Base-by-base conservation (phyloP, 352 stramenopile genomes). In the Phytophthora sp. region DNA sequence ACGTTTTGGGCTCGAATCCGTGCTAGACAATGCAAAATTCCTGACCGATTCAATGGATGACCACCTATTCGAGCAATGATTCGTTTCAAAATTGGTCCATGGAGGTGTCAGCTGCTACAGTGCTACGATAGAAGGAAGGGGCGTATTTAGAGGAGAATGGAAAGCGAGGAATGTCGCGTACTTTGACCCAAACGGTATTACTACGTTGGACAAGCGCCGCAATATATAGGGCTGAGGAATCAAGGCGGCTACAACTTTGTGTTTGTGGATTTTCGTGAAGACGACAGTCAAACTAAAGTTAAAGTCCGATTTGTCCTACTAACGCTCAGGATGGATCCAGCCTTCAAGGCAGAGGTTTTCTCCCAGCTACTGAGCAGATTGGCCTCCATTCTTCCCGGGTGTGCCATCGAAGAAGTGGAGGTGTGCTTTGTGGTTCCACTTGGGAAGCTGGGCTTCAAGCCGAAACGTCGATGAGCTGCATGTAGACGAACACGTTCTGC, bases 181-280 rank as follows among this genome's bases (percentile, higher is more conserved):
- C 26, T 51, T 51, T 35, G 43, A 51, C 24, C 26, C 43, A n/a
- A 35, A 37, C n/a, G 43, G 27, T 37, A 51, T 5, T 15, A 51
- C 37, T 20, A 24, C 43, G 15, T n/a, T 51, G 26, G n/a, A n/a
- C n/a, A 26, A 31, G 0, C 6, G 21, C 9, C 13, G 2, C 43
- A 51, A 51, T 51, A 26, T 24, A 6, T 38, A 12, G 26, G 26
- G 17, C 5, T 24, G n/a, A 27, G 43, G 43, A 51, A 51, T n/a
- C 43, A 51, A 38, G 43, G 43, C 27, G 43, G 43, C 8, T 51
- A 51, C n/a, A 26, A 51, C 15, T 24, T 26, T 13, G 24, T 51
- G 26, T 51, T 15, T 7, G 7, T 51, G 24, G 43, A 52, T 28
- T 39, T 20, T 15, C 24, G 24, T 37, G 43, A 51, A 34, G 15